Percentiles rank a stretch among this genome's conserved stretches.
Conservation (phyloP, 192 early-diverging fungal species). For the Spinellus fusiger region DNA sequence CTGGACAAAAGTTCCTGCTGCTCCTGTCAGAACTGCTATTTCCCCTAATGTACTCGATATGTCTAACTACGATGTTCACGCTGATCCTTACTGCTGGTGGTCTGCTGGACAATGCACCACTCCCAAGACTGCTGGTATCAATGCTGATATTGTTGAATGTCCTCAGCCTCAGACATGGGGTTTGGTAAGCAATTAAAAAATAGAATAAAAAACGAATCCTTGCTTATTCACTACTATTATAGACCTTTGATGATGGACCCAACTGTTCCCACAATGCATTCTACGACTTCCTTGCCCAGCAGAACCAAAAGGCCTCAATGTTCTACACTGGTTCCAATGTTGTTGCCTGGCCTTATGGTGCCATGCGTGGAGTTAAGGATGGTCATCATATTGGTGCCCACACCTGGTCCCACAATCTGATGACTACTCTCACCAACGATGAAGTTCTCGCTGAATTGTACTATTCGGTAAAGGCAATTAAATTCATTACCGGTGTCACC, state of each 20-base stretch:
- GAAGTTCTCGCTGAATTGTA: conserved; percentile 50
- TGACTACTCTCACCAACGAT: conserved; percentile 38
- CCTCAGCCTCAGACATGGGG: conserved; percentile 15
- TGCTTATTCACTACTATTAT: not conserved
- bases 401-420: conserved; percentile 49
- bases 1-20: conserved; percentile 31
- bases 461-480: conserved; percentile 43
- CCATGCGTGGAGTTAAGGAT: conserved; percentile 29
- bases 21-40: conserved; percentile 15
- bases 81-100: conserved; percentile 33
- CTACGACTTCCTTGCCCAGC: conserved; percentile 32
- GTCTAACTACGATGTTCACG: conserved; percentile 3
- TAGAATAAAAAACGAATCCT: not conserved
- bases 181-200: conserved; percentile 4
- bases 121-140: conserved; percentile 14
- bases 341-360: conserved; percentile 25
- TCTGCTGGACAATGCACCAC: conserved; percentile 18
- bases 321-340: conserved; percentile 35
- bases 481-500: conserved; percentile 38
- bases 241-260: conserved; percentile 52
- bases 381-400: conserved; percentile 56
- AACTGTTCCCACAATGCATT: conserved; percentile 35
- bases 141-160: conserved; percentile 5
- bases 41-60: conserved; percentile 17
- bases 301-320: conserved; percentile 31